Evolutionary conservation across 2,329 filamentous ascomycete genomes (phyloP), one percentile per base, ranked within the genome.

Genomic region (Diaporthe citri): DNA sequence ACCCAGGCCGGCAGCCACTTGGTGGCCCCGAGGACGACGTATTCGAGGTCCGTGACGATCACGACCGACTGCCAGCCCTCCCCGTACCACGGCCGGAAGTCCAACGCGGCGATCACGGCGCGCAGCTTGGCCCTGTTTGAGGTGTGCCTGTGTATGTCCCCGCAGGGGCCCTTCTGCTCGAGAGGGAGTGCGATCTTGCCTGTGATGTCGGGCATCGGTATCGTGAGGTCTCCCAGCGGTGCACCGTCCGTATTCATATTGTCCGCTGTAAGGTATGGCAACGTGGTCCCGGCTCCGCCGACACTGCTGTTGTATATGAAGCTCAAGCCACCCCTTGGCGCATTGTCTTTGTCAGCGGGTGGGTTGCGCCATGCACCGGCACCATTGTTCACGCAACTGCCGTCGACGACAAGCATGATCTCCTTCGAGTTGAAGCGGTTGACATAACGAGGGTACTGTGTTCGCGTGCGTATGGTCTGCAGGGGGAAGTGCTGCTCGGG

Each of bases 121-220:
- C 86, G 84, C 2, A 89, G 82, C 77, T 88, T 85, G 13, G 87
- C 87, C 1, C 87, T 82, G 74, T 87, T 87, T 77, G 83, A 87
- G 7, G 85, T 89, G 71, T 84, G 83, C 31, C 77, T 74, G 8
- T 70, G 77, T 39, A 71, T 28, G 12, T 83, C 79, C 22, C 82
- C 83, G 13, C 71, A 77, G 0, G 85, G 85, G 0, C 85, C 84
- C 41, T 78, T 57, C 15, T 77, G 77, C 77, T 87, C 86, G 2
- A 87, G 81, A 1, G 81, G 82, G 70, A 84, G 82, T 1, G 77
- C 77, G 52, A 81, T 72, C 31, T 72, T 77, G 28, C 81, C 77
- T 22, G 78, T 70, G 4, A 73, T 57, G 13, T 64, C 48, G 15
- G 73, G 56, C 10, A 57, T 46, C 22, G 66, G 17, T 3, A 64